Conservation (phyloP, 306 rosid genomes). For the Quercus variabilis region DNA sequence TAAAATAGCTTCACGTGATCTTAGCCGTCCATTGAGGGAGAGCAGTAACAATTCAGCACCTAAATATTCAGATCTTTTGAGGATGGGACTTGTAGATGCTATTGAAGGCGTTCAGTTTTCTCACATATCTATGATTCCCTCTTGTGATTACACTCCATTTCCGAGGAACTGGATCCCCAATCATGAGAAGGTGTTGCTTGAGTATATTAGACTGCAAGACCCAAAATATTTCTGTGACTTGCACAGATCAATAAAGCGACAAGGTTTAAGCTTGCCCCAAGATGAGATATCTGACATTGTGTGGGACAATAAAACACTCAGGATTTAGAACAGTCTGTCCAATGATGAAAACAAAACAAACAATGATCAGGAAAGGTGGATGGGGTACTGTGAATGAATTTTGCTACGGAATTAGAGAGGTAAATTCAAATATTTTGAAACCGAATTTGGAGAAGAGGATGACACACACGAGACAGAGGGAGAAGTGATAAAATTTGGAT, state of each 20-base stretch:
- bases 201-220: conserved; percentile 69
- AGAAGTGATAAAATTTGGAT: no score
- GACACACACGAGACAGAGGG: no score
- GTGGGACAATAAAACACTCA: conserved; percentile 71
- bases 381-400: conserved; percentile 14
- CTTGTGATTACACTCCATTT: conserved; percentile 88
- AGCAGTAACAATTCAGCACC: conserved; percentile 78
- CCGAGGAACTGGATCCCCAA: conserved; percentile 82
- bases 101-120: conserved; percentile 94
- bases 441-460: background rate
- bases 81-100: conserved; percentile 89
- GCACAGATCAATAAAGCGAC: conserved; percentile 55
- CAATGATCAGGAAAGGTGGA: conserved; percentile 19
- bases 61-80: conserved; percentile 86
- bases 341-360: conserved; percentile 32
- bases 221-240: conserved; percentile 67
- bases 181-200: conserved; percentile 65
- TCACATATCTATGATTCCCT: conserved; percentile 80
- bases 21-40: conserved; percentile 78
- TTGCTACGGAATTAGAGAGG: conserved; percentile 6
- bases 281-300: conserved; percentile 74
- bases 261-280: conserved; percentile 73
- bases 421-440: conserved; percentile 7
- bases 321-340: conserved; percentile 37
- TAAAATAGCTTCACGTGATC: conserved; percentile 72